Evolutionary conservation across 768 basidiomycete species (phyloP).

Genomic region (Coprinopsis marcescibilis): DNA sequence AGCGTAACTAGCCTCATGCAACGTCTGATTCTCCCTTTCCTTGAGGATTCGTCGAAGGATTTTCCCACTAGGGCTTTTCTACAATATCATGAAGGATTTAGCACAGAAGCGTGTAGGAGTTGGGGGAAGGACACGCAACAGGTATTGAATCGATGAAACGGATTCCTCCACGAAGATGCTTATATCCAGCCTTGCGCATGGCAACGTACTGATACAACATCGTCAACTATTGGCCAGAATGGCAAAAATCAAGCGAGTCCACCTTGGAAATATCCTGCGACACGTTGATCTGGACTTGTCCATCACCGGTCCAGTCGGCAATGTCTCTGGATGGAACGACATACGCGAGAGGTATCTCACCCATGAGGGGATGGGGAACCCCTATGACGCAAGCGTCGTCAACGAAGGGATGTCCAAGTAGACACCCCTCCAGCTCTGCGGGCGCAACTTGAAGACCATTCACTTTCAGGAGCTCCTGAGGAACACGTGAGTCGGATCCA

Average conservation of each 20-base stretch:
- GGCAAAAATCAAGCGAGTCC: background rate
- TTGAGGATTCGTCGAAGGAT: conserved; percentile 37
- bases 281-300: conserved; percentile 20
- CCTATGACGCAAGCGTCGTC: conserved; percentile 60
- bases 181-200: conserved; percentile 43
- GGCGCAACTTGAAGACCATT: conserved; percentile 52
- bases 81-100: background rate
- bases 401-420: conserved; percentile 45
- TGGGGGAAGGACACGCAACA: conserved; percentile 13
- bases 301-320: conserved; percentile 21
- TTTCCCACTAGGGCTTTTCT: conserved; percentile 56
- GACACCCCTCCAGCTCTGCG: conserved; percentile 52
- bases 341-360: conserved; percentile 63
- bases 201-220: conserved; percentile 48
- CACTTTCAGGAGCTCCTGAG: conserved; percentile 62
- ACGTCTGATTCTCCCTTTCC: conserved; percentile 20
- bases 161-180: conserved; percentile 43
- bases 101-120: background rate
- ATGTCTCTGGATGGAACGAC: conserved; percentile 43
- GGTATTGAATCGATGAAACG: conserved; percentile 29
- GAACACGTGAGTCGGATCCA: background rate
- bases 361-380: conserved; percentile 50
- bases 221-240: conserved; percentile 14
- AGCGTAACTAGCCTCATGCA: background rate
- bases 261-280: conserved; percentile 43